Base-by-base conservation (phyloP, 805 yeast genomes). In the Kazachstania taianensis region DNA sequence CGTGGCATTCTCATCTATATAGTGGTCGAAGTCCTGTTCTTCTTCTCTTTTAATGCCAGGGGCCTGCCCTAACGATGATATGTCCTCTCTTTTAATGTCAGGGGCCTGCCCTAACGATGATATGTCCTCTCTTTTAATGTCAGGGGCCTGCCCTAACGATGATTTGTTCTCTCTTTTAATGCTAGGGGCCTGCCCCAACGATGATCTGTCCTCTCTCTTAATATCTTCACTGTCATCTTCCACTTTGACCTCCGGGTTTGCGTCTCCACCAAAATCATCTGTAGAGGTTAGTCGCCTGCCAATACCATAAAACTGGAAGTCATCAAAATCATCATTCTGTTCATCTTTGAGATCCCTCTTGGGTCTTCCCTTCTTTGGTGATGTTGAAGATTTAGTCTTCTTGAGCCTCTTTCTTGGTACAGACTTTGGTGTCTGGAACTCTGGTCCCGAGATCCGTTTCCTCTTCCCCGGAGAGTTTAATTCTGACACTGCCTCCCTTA, bases 401-500 rank as follows among this genome's bases (percentile, higher is more conserved):
- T 22, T 22, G 25, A 9, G 25, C 8, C 16, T 20, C 20, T 38
- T 23, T 20, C 28, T 18, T 20, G 33, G 3, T 12, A 18, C 15
- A 13, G 32, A 19, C 13, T 16, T 37, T 14, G 28, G 23, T 18
- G 18, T 20, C 18, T 12, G 28, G 17, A 14, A 20, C 16, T 18
- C 19, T 2, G 25, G 27, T 16, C 20, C 34, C 15, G 13, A 12
- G 17, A 15, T n/a, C 17, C 30, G 34, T 33, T 33, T 42, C 19
- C 51, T 39, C 32, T 44, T 52, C 3, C 55, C 54, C 12, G 55
- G 55, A 2, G 55, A 50, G 20, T 44, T 48, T 14, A 52, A 36
- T 20, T 40, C 40, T 5, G 45, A 36, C 1, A 52, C 47, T 8
- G 44, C 41, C 3, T 42, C 33, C 4, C 29, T 40, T 3, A 53